These are phyloP conservation scores for Ramaria sp. DNA, from an alignment of 768 basidiomycete genomes.

Conservation along the genomic window DNA sequence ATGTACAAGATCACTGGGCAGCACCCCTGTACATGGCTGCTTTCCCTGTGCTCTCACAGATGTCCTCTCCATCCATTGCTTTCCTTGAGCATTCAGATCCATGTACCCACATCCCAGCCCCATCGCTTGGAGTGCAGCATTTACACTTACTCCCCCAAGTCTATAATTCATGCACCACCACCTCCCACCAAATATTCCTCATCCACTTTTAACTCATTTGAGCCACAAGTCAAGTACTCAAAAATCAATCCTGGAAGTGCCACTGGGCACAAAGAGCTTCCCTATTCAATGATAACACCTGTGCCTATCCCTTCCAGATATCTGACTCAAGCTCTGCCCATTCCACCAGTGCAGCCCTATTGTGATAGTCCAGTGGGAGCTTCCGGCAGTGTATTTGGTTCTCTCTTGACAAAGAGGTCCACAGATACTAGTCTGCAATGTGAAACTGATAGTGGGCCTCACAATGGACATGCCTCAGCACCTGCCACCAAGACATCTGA, in stretches of 20 bases:
- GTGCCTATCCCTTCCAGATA: not conserved
- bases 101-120: not conserved
- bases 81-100: too few relatives aligned
- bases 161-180: not conserved
- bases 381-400: not conserved
- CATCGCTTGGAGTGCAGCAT: not conserved
- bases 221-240: not conserved
- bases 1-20: too few relatives aligned
- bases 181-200: not conserved
- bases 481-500: not conserved
- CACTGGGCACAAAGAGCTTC: not conserved
- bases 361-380: too few relatives aligned
- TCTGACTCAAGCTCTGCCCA: not conserved
- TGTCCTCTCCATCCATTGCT: too few relatives aligned
- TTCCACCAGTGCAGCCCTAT: not conserved
- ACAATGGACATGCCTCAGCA: not conserved
- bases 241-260: not conserved
- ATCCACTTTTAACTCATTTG: not conserved
- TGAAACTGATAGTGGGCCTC: slow-evolving; percentile 2
- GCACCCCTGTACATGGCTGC: too few relatives aligned
- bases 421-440: not conserved
- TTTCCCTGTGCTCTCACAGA: too few relatives aligned
- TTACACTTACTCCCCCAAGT: not conserved
- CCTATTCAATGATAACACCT: not conserved
- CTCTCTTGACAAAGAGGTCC: not conserved